phyloP scores from a whole-genome alignment of 768 basidiomycete genomes.

The Tremella yokohamensis region DNA sequence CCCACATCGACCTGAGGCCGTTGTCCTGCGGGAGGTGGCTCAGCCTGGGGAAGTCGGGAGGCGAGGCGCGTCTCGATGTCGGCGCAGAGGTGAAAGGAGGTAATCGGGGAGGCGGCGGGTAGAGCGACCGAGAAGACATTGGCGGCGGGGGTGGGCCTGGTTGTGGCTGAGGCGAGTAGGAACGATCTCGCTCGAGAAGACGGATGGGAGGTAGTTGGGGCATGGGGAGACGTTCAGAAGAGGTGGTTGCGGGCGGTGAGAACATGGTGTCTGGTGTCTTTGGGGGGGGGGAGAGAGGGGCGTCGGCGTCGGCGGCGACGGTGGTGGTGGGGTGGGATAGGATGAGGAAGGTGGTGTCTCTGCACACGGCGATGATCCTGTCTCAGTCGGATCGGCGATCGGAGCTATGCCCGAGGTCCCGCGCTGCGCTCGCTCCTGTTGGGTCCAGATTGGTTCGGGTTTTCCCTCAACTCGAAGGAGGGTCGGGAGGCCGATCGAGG shows the following conservation, averaged over 20 bases:
- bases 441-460: too few relatives aligned
- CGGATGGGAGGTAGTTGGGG: slow-evolving; percentile 1
- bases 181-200: neutral
- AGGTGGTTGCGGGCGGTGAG: slow-evolving; percentile 1
- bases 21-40: neutral
- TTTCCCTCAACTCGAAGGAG: too few relatives aligned
- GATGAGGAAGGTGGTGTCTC: too few relatives aligned
- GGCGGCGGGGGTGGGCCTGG: neutral
- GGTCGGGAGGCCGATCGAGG: too few relatives aligned
- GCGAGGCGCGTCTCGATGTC: neutral
- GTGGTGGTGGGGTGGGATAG: too few relatives aligned
- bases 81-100: neutral
- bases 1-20: neutral
- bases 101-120: neutral
- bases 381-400: too few relatives aligned
- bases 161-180: neutral
- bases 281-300: too few relatives aligned
- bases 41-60: slow-evolving; percentile 1
- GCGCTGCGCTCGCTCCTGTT: too few relatives aligned
- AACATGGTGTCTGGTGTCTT: neutral
- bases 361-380: too few relatives aligned
- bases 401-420: too few relatives aligned
- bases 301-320: too few relatives aligned
- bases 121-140: neutral
- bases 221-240: neutral